Evolutionary conservation across 2,329 filamentous ascomycete species (phyloP), one percentile per base, ranked within the genome.

Genomic region (Zopfia rhizophila): DNA sequence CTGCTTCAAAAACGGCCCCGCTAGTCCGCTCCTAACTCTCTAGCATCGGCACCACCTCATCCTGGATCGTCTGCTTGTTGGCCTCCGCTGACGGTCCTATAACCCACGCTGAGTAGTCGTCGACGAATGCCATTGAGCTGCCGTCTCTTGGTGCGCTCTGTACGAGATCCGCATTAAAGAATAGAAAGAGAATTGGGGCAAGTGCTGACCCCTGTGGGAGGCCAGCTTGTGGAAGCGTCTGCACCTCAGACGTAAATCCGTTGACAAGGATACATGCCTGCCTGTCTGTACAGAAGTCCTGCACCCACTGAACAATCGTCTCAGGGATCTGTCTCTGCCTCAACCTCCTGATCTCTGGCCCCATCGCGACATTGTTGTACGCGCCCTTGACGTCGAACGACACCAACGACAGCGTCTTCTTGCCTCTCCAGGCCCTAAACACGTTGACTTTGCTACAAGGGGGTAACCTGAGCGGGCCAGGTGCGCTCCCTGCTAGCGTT

Each of bases 311-410:
- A 17, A 54, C 29, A 12, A 60, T 19, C 12, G 11, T 29, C 22
- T 52, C 45, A 16, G 58, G 66, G 24, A 43, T 35, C 29, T 11
- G 7, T 7, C 29, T 10, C 14, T 32, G 10, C 10, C 10, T 8
- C 14, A 32, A 14, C 16, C 14, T 32, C 7, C 16, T 14, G 10
- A 11, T 21, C 24, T 6, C 29, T 6, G 7, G 24, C 31, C 37
- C 37, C 39, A 71, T 72, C 18, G 51, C 70, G 10, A 76, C 69
- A 12, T 72, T 58, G 33, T 47, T 47, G 43, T 47, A 51, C 43
- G 48, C 48, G 23, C 48, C 48, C 11, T 47, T 47, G 21, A 51
- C 48, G 19, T 51, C 48, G 35, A 51, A 48, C 22, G 27, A 33
- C n/a, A 48, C 30, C 13, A 48, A 36, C 21, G 25, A 38, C 18